These are phyloP conservation scores for Vinca minor DNA, from an alignment of 257 asterid species.

Conservation along the genomic window DNA sequence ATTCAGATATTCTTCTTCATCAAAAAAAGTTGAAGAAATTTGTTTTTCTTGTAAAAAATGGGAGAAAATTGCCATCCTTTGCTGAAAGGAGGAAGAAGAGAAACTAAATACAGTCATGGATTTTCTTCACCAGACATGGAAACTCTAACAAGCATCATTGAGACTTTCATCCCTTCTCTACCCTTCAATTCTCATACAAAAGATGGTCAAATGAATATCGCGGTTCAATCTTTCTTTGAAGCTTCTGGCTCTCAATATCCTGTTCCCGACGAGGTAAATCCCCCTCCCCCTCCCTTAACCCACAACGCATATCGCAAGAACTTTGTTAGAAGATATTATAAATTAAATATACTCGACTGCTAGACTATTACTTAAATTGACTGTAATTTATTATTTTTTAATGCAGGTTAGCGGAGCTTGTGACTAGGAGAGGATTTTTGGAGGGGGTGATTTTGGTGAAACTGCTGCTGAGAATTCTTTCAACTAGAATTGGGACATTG, in stretches of 20 bases:
- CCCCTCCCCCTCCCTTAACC: too few relatives aligned
- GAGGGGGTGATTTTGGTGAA: constrained; percentile 45
- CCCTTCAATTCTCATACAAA: constrained; percentile 14
- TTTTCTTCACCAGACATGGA: constrained; percentile 40
- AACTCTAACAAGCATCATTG: constrained; percentile 41
- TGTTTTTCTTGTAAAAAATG: constrained; percentile 16
- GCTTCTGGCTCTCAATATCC: constrained; percentile 64
- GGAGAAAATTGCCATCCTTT: constrained; percentile 45
- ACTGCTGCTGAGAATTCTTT: constrained; percentile 34
- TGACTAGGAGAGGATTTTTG: constrained; percentile 32
- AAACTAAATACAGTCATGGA: constrained; percentile 60
- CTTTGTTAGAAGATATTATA: too few relatives aligned
- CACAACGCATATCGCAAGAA: too few relatives aligned
- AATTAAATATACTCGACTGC: too few relatives aligned
- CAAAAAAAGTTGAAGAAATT: too few relatives aligned
- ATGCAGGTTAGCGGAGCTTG: constrained; percentile 58
- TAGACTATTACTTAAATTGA: too few relatives aligned
- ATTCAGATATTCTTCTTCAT: too few relatives aligned
- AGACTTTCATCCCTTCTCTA: constrained; percentile 45
- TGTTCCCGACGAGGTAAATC: constrained; percentile 65
- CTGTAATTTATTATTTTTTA: too few relatives aligned
- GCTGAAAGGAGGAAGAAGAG: constrained; percentile 62
- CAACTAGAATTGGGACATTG: constrained; percentile 62
- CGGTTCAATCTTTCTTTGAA: constrained; percentile 26
- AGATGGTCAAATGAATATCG: constrained; percentile 9